Percentiles rank a stretch among this genome's conserved stretches.
phyloP scores from a whole-genome alignment of 768 basidiomycete genomes.

The Suillus decipiens region DNA sequence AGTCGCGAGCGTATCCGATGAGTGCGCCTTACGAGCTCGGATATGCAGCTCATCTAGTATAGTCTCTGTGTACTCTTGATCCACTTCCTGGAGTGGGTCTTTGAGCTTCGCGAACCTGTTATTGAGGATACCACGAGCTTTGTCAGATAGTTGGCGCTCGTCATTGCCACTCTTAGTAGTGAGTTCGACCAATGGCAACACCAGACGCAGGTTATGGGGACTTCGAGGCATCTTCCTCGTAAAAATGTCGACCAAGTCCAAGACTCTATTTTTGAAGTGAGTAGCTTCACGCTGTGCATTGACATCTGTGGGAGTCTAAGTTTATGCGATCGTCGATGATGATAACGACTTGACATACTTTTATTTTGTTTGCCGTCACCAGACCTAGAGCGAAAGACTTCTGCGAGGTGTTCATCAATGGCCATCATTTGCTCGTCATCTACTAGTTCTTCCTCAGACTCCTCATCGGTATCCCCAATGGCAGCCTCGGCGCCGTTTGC shows the following conservation, averaged over 20 bases:
- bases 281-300: conserved; percentile 85
- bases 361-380: conserved; percentile 63
- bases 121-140: conserved; percentile 78
- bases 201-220: conserved; percentile 61
- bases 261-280: conserved; percentile 94
- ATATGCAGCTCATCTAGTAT: conserved; percentile 66
- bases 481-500: conserved; percentile 59
- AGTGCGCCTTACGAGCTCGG: conserved; percentile 67
- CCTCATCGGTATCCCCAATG: conserved; percentile 53
- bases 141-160: conserved; percentile 88
- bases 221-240: conserved; percentile 78
- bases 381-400: conserved; percentile 74
- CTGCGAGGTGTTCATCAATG: conserved; percentile 88
- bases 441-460: conserved; percentile 72
- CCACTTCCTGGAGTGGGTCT: conserved; percentile 45
- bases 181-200: conserved; percentile 79
- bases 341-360: conserved; percentile 42
- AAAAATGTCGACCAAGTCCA: conserved; percentile 91
- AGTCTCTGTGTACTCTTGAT: conserved; percentile 44
- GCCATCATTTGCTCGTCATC: conserved; percentile 99
- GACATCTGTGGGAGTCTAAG: conserved; percentile 41
- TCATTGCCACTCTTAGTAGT: conserved; percentile 65
- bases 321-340: not conserved
- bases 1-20: conserved; percentile 60
- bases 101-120: conserved; percentile 74